Evolutionary conservation across 164 flowering plant species (phyloP), one percentile per base, ranked within the genome.

Genomic region (Amborella trichopoda): DNA sequence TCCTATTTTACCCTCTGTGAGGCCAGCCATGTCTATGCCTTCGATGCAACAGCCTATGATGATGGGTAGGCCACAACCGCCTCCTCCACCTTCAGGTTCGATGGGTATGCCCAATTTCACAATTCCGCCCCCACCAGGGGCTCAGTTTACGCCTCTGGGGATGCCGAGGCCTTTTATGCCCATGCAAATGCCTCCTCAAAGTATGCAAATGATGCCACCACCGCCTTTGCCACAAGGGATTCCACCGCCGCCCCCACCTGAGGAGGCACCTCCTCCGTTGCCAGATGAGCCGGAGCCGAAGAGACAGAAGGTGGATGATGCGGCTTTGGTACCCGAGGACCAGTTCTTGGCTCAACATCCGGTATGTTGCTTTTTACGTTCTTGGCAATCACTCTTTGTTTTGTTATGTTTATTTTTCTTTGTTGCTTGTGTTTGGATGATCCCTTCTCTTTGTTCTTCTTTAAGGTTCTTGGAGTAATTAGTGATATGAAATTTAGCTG

Each of bases 231-330:
- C 84, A 54, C 91, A 74, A 42, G 94, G 93, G 56, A 71, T 86
- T 63, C 88, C 86, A 28, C 96, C 96, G 13, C 99, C 96, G 3
- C 96, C 97, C 9, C 98, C 83, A 36, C 94, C 96, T 22, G 94
- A 84, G 50, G 90, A 81, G 62, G 96, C 95, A 47, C 94, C 91
- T 58, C 99, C 99, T 2, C 99, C 99, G 1, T 87, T 85, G 44
- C 99, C 96, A 0, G 91, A 93, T 12, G 99, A 88, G 50, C 96
- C 99, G 26, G 99, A 88, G 68, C 97, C 99, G 28, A 93, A 93
- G 72, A 81, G 84, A 64, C 97, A 76, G 59, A 88, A 69, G 68
- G 80, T 81, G 50, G 99, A 93, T 60, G 99, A 93, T 62, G 64
- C 79, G 28, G 14, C 52, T 44, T 87, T 88, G 49, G 57, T 88